These are phyloP conservation scores for Podospora sp. DNA, from an alignment of 495 filamentous ascomycete species.

Conservation along the genomic window DNA sequence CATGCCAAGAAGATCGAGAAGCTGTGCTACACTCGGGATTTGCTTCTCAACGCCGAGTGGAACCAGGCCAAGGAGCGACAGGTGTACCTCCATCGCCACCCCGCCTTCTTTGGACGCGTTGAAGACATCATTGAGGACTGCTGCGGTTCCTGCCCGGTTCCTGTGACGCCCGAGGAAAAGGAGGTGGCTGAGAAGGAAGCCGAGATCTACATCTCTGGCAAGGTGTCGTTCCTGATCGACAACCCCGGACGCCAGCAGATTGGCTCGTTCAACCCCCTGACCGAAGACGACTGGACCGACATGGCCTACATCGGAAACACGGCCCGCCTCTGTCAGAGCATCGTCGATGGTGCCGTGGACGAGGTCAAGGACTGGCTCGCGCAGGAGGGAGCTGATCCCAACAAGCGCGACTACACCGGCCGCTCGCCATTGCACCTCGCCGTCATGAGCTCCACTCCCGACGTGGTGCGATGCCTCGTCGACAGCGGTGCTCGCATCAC, in stretches of 20 bases:
- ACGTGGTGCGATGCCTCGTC: conserved; percentile 70
- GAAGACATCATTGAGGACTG: conserved; percentile 74
- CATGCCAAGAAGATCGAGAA: conserved; percentile 75
- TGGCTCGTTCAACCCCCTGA: conserved; percentile 76
- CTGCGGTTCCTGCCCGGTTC: conserved; percentile 73
- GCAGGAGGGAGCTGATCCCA: conserved; percentile 61
- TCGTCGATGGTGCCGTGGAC: conserved; percentile 68
- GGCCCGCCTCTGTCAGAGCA: conserved; percentile 70
- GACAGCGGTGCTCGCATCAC: conserved; percentile 71
- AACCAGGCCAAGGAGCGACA: conserved; percentile 70
- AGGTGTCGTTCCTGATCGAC: conserved; percentile 71
- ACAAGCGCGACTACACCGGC: conserved; percentile 73
- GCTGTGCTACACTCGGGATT: conserved; percentile 74
- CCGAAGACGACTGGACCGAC: conserved; percentile 79
- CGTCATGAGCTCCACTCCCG: conserved; percentile 63
- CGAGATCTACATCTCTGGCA: conserved; percentile 73
- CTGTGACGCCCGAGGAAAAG: conserved; percentile 67
- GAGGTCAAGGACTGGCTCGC: conserved; percentile 68
- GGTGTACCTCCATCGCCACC: conserved; percentile 77
- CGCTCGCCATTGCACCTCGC: conserved; percentile 79
- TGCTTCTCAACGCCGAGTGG: conserved; percentile 84
- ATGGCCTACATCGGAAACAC: conserved; percentile 77
- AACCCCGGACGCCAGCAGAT: conserved; percentile 64
- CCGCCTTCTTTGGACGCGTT: conserved; percentile 69
- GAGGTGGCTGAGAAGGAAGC: conserved; percentile 68